These are phyloP conservation scores for Yarrowia divulgata DNA, from an alignment of 805 yeast genomes.

Conservation along the genomic window DNA sequence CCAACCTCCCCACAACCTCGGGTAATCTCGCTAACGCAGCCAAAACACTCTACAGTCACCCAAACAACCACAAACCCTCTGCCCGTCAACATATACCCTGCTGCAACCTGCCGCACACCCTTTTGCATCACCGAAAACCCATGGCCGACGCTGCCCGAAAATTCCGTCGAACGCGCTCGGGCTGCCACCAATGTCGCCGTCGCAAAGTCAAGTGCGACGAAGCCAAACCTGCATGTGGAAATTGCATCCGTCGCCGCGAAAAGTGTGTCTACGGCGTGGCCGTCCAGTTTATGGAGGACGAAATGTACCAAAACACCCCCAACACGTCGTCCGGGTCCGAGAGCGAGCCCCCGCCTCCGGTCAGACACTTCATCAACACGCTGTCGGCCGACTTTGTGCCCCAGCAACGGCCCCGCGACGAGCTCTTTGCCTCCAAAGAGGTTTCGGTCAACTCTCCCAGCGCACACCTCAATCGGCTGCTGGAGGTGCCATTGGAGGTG, in stretches of 20 bases:
- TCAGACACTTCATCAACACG: constrained; percentile 32
- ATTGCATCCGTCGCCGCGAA: constrained; percentile 35
- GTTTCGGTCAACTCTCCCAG: constrained; percentile 25
- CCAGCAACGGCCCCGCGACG: constrained; percentile 31
- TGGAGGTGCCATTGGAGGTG: constrained; percentile 26
- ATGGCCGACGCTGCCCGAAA: constrained; percentile 39
- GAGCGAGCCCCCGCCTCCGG: constrained; percentile 26
- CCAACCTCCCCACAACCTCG: constrained; percentile 35
- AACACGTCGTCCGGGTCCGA: constrained; percentile 16
- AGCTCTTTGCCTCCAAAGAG: constrained; percentile 34
- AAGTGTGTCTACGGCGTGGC: constrained; percentile 32
- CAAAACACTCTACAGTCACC: constrained; percentile 32
- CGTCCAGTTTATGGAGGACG: constrained; percentile 32
- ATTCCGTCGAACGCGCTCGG: constrained; percentile 38
- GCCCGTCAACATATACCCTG: constrained; percentile 28
- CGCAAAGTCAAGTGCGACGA: constrained; percentile 39
- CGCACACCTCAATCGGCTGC: constrained; percentile 24
- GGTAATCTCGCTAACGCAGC: constrained; percentile 38
- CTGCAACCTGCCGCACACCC: constrained; percentile 33
- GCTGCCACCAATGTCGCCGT: constrained; percentile 38
- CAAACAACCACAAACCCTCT: constrained; percentile 33
- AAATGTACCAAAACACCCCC: constrained; percentile 20
- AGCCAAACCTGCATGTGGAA: constrained; percentile 37
- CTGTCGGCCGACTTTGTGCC: constrained; percentile 26
- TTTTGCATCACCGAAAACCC: constrained; percentile 29